Evolutionary conservation across 2,329 filamentous ascomycete genomes (phyloP), one percentile per base, ranked within the genome.

Genomic region (Paecilomyces niveus): DNA sequence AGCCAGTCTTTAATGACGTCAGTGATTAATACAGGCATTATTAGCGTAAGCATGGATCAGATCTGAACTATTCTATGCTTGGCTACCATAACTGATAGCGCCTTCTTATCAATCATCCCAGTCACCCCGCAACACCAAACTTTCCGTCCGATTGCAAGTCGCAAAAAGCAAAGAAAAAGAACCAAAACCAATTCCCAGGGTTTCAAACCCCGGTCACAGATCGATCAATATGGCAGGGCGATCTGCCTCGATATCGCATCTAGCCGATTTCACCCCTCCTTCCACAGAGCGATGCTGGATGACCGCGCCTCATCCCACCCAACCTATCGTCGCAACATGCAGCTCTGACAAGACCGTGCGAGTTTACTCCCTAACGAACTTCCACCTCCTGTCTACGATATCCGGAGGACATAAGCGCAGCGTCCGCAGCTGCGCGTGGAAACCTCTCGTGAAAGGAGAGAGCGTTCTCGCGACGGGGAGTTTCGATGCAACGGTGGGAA

Each of bases 401-500:
- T 86, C 87, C 7, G 92, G 92, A 60, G 94, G 93, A 7, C 94
- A 99, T 77, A 90, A 91, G 66, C 89, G 94, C 58, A 94, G 89
- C 66, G 86, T 99, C n/a, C 85, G 94, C 57, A 85, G 86, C 54
- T 85, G 87, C 21, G 87, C 90, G 39, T 99, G 94, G 94, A 96
- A 96, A 75, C 92, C 92, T 0, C 81, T 82, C 60, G 76, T 84
- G 51, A 77, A 81, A 13, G 82, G 80, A 21, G 85, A 87, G 70
- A 87, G 89, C 58, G 90, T 93, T 52, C 83, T 97, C 15, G 92
- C 93, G 4, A 96, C 92, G 0, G 94, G 91, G 3, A 94, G 89
- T 72, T 99, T 99, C 71, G 94, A 99, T 74, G 88, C 90, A 15
- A 95, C 90, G 1, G 92, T 93, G 1, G 94, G 92, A 9, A 84